Base-by-base conservation (phyloP, 2,329 filamentous ascomycete genomes). In the Fusarium falciforme region DNA sequence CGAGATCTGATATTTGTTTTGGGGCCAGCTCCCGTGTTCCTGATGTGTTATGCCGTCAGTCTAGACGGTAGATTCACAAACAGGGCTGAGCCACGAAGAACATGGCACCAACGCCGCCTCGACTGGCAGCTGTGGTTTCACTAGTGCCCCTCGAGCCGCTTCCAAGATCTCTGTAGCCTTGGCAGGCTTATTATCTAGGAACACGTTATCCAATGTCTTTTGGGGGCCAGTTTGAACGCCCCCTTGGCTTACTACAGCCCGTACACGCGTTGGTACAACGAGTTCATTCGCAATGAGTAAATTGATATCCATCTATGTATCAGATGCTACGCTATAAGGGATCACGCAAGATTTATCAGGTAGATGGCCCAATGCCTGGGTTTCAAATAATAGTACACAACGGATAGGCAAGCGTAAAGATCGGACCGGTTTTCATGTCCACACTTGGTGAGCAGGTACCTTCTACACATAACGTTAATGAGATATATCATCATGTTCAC, bases 141-240 rank as follows among this genome's bases (percentile, higher is more conserved):
- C 35, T 31, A 42, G 6, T 47, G 12, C 1, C 0, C 29, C 22
- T 25, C 38, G 52, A 4, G 42, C 42, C 27, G 11, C 36, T 11
- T 66, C 16, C 4, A 73, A 27, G 31, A 62, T 55, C 3, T 54
- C 7, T 14, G 11, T 57, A 1, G 27, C 27, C 17, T 22, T 60
- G 2, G 54, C 2, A 2, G 22, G 42, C 14, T 62, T 62, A 8
- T 42, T 66, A 27, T 69, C 22, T 12, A 35, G 49, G 1, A 66
- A 66, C 12, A 6, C 17, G 6, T 72, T 36, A 5, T 70, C 59
- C 27, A 69, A 14, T 3, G 31, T 25, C 20, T 10, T 47, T 31
- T 54, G n/a, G 67, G 36, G n/a, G 44, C 16, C 27, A 70, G n/a
- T 16, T 62, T n/a, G n/a, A 68, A 68, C 2, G n/a, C 27, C 8